phyloP scores from a whole-genome alignment of 495 filamentous ascomycete genomes.

The Rhizodiscina lignyota region DNA sequence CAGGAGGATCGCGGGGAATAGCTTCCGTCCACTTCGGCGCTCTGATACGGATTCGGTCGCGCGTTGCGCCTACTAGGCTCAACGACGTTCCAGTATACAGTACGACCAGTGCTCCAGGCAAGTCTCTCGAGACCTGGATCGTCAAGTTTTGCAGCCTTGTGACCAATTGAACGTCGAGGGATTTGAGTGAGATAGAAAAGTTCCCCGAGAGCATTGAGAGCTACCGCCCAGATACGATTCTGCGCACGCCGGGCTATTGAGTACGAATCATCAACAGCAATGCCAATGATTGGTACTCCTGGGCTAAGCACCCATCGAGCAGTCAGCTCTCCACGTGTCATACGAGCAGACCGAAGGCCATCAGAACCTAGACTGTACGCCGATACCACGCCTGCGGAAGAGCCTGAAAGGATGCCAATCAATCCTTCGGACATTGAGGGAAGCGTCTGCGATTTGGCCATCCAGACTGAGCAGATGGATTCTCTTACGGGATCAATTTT shows the following conservation, averaged over 20 bases:
- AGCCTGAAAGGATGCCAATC: constrained; percentile 68
- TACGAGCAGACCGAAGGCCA: constrained; percentile 46
- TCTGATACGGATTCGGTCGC: constrained; percentile 50
- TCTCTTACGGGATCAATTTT: constrained; percentile 45
- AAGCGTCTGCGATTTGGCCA: constrained; percentile 64
- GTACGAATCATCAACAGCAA: constrained; percentile 72
- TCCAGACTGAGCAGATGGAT: constrained; percentile 68
- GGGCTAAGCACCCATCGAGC: constrained; percentile 80
- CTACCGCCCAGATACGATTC: constrained; percentile 68
- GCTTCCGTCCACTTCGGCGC: constrained; percentile 41
- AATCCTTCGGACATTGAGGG: constrained; percentile 58
- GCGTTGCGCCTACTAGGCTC: constrained; percentile 58
- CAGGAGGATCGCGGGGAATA: constrained; percentile 54
- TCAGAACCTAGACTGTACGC: constrained; percentile 57
- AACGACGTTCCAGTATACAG: constrained; percentile 61
- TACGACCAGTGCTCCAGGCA: constrained; percentile 68
- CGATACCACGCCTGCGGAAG: constrained; percentile 72
- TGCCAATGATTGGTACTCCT: constrained; percentile 76
- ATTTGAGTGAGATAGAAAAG: constrained; percentile 66
- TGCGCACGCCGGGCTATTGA: constrained; percentile 47
- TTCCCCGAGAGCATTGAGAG: constrained; percentile 82
- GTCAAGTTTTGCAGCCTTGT: constrained; percentile 21
- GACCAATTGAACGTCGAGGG: constrained; percentile 28
- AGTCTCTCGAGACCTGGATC: constrained; percentile 33
- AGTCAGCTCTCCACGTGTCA: constrained; percentile 58